Evolutionary conservation across 768 basidiomycete species (phyloP).

Genomic region (Xanthoconium stramineum): DNA sequence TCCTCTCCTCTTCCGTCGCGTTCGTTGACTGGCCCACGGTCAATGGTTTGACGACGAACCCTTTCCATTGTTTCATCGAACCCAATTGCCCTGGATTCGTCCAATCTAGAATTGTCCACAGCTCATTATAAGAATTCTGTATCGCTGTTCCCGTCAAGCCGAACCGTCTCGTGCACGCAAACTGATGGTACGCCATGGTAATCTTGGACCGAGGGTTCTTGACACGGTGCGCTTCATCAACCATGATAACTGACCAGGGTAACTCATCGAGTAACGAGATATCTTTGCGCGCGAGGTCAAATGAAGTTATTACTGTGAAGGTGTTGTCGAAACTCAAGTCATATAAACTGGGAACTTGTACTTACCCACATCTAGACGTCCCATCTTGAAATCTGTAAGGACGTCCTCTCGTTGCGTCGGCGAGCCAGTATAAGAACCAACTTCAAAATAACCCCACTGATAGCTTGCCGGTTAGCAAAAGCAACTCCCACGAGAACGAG

Average conservation of each 20-base stretch:
- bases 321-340: background rate
- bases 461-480: background rate
- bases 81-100: constrained; percentile 82
- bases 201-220: constrained; percentile 75
- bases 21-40: constrained; percentile 63
- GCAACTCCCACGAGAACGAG: background rate
- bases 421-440: constrained; percentile 62
- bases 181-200: constrained; percentile 66
- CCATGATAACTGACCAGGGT: constrained; percentile 68
- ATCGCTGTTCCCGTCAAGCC: constrained; percentile 84
- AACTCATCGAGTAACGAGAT: constrained; percentile 68
- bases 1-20: constrained; percentile 60
- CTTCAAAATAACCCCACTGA: constrained; percentile 95
- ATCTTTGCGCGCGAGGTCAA: constrained; percentile 69
- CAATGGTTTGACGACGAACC: constrained; percentile 65
- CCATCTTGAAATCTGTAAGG: constrained; percentile 71
- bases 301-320: constrained; percentile 70
- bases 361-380: constrained; percentile 82
- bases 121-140: constrained; percentile 87
- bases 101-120: constrained; percentile 93
- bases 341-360: constrained; percentile 1
- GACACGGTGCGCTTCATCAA: constrained; percentile 89
- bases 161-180: constrained; percentile 66
- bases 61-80: constrained; percentile 70
- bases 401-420: constrained; percentile 52